Evolutionary conservation across 129 eudicot species (phyloP), one percentile per base, ranked within the genome.

Genomic region (Tanacetum coccineum): DNA sequence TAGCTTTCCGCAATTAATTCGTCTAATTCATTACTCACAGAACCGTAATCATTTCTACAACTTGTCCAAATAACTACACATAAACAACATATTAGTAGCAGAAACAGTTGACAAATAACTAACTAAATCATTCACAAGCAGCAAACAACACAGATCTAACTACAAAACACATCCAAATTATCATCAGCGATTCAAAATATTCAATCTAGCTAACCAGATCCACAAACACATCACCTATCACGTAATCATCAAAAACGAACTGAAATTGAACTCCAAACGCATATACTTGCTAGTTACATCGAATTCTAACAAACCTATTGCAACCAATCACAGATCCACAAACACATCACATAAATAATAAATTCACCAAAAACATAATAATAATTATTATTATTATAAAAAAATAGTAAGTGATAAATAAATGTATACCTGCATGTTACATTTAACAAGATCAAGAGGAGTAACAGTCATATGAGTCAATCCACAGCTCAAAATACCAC

Each of bases 391-490:
- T n/a, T n/a, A n/a, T n/a, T n/a, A n/a, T n/a, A n/a, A n/a, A n/a
- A 28, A 9, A 49, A 42, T 40, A 26, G 1, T n/a, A 11, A 25
- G 48, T 13, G 25, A 56, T 40, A 3, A 56, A 13, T 26, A 15
- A 2, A 52, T 0, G 21, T 52, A 59, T 75, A 87, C 97, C 97
- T 90, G 95, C 97, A 90, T 90, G 63, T 89, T 89, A 74, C 97
- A 89, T 70, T 89, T 89, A 80, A 89, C 97, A 53, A 89, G 90
- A 76, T 89, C 97, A 28, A 89, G 97, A 71, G 95, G 97, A 80
- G 97, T 89, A 60, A 84, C 97, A 49, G 95, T 28, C 95, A 75
- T 89, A 71, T 89, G 97, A 76, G 97, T 89, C 46, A 89, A 86
- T 22, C 97, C 97, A 71, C 95, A 90, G 75, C 97, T 84, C 59